These are phyloP conservation scores for Cordyceps javanica DNA, from an alignment of 2,329 filamentous ascomycete species.

Conservation along the genomic window DNA sequence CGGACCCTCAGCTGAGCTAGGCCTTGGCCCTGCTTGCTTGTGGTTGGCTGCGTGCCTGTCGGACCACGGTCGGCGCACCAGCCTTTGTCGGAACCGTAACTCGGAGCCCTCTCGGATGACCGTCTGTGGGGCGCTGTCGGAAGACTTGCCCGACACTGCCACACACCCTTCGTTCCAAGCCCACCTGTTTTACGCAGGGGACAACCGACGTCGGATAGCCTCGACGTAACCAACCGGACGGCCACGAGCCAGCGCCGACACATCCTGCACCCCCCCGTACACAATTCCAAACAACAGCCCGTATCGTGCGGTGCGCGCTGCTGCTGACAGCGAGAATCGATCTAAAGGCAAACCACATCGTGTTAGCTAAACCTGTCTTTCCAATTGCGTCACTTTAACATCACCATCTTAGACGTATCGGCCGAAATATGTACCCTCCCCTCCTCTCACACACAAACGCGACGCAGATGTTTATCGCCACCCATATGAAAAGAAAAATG, in stretches of 20 bases:
- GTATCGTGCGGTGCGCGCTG: constrained; percentile 70
- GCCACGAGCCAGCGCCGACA: constrained; percentile 61
- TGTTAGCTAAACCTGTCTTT: neutral
- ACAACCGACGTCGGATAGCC: constrained; percentile 46
- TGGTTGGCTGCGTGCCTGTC: neutral
- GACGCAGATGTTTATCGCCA: too few relatives aligned
- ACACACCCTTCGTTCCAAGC: neutral
- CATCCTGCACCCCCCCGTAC: constrained; percentile 79
- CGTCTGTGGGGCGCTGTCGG: neutral
- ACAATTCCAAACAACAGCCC: constrained; percentile 72
- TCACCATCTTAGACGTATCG: neutral
- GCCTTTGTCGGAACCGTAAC: neutral
- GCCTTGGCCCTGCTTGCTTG: neutral
- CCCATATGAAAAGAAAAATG: neutral
- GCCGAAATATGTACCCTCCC: too few relatives aligned
- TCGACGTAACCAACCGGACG: constrained; percentile 70
- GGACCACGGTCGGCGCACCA: neutral
- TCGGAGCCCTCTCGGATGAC: neutral
- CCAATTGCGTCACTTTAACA: neutral
- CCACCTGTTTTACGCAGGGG: neutral
- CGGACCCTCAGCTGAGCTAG: neutral
- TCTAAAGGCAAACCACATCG: constrained; percentile 40
- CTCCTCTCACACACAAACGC: too few relatives aligned
- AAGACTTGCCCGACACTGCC: neutral
- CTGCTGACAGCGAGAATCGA: constrained; percentile 70